These are phyloP conservation scores for Xylariaceae sp. DNA, from an alignment of 2,329 filamentous ascomycete genomes.

Conservation along the genomic window DNA sequence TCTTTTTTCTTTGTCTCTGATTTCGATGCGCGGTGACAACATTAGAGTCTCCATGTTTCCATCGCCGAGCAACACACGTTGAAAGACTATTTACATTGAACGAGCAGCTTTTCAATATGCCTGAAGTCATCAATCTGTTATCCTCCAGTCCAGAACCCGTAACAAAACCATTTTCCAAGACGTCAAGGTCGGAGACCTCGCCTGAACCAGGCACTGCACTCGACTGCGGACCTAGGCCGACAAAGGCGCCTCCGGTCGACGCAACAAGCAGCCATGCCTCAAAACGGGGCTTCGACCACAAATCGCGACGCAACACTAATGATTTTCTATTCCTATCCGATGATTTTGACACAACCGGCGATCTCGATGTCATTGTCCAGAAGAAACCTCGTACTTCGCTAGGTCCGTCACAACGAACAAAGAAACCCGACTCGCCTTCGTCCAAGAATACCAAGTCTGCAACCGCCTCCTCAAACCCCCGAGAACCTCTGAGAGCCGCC, in stretches of 20 bases:
- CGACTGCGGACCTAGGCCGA: background rate
- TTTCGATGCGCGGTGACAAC: no score
- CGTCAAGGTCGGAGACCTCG: background rate
- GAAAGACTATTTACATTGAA: no score
- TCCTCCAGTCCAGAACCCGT: conserved; percentile 28
- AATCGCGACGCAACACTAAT: conserved; percentile 5
- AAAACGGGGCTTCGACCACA: no score
- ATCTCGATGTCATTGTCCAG: conserved; percentile 30
- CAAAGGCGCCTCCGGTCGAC: background rate
- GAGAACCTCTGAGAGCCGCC: conserved; percentile 8
- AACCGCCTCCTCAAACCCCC: conserved; percentile 5
- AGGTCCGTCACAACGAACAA: conserved; percentile 1
- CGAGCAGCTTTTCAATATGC: background rate
- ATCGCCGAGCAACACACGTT: no score
- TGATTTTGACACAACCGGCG: conserved; percentile 40
- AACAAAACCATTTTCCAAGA: background rate
- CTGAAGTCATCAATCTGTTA: conserved; percentile 34
- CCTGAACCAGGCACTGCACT: background rate
- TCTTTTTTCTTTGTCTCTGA: no score
- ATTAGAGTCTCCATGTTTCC: no score
- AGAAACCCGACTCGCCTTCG: conserved; percentile 1
- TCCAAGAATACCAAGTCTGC: conserved; percentile 17
- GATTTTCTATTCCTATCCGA: conserved; percentile 35
- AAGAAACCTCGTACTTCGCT: conserved; percentile 20
- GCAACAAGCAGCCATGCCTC: no score